Evolutionary conservation across 208 protist genomes (phyloP), one percentile per base, ranked within the genome.

Genomic region (Trypanosoma lewisi): DNA sequence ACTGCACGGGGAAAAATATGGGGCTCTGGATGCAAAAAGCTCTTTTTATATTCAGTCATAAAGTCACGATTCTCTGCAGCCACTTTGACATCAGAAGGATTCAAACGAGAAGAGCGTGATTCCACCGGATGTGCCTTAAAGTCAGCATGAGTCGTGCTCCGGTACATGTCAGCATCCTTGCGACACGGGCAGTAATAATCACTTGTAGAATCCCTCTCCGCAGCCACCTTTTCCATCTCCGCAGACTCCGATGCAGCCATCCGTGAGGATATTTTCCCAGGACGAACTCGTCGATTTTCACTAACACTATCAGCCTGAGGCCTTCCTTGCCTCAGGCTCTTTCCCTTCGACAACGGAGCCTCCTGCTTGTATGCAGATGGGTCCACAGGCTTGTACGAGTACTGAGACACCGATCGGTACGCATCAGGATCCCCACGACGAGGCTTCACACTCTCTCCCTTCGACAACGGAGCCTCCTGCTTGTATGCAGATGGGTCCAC

Each of bases 21-120:
- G 4, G 48, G 42, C 25, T 79, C 63, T 14, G 33, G 47, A 5
- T n/a, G 16, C 3, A 55, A 51, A 61, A 79, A 91, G 45, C 75
- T 85, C 27, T 73, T 53, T 21, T 54, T 73, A 68, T 87, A 88
- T 42, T 82, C 77, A n/a, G 63, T 68, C 16, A 19, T 21, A 51
- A 71, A 75, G 31, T 54, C 56, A 58, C 63, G 56, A 16, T 28
- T 63, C 33, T 73, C 59, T 3, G 17, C n/a, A 30, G 12, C 23
- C 7, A 41, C 7, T 11, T 56, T 28, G 12, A 19, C 21, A 14
- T 17, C 19, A 4, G 31, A n/a, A 49, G 37, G 11, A 14, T 4
- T 37, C 12, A 23, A 11, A 23, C 21, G 17, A 31, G 51, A 3
- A 28, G 41, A 23, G 16, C 14, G 6, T 23, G 47, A 2, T 8